These are phyloP conservation scores for Apocynum venetum DNA, from an alignment of 257 asterid genomes.

Conservation along the genomic window DNA sequence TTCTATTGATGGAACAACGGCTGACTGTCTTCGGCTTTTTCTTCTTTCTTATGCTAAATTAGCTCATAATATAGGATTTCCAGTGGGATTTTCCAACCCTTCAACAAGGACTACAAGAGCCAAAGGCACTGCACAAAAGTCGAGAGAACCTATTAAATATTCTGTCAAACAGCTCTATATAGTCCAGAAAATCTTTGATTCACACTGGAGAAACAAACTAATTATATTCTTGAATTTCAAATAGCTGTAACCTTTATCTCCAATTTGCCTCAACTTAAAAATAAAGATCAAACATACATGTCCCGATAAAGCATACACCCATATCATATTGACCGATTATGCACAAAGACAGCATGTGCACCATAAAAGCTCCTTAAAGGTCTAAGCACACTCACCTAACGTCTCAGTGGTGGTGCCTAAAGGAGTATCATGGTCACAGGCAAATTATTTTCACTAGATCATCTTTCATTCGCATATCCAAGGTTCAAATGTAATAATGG, in stretches of 20 bases:
- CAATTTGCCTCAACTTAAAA: constrained; percentile 3
- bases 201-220: background rate
- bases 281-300: background rate
- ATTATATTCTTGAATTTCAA: background rate
- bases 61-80: background rate
- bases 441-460: background rate
- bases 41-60: background rate
- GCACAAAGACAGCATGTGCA: background rate
- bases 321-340: background rate
- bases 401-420: background rate
- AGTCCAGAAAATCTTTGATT: background rate
- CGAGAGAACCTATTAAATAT: too few relatives aligned
- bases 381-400: background rate
- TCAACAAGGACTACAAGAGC: too few relatives aligned
- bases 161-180: background rate
- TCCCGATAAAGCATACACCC: background rate
- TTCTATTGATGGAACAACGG: background rate
- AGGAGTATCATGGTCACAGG: background rate
- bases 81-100: background rate
- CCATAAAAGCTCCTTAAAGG: background rate
- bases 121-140: too few relatives aligned
- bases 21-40: too few relatives aligned
- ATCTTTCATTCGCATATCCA: background rate
- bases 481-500: background rate
- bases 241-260: background rate